A percentile compares a stretch with the other conserved stretches of the same genome.
Evolutionary conservation across 768 basidiomycete genomes (phyloP).

Genomic region (Tylopilus sp.): DNA sequence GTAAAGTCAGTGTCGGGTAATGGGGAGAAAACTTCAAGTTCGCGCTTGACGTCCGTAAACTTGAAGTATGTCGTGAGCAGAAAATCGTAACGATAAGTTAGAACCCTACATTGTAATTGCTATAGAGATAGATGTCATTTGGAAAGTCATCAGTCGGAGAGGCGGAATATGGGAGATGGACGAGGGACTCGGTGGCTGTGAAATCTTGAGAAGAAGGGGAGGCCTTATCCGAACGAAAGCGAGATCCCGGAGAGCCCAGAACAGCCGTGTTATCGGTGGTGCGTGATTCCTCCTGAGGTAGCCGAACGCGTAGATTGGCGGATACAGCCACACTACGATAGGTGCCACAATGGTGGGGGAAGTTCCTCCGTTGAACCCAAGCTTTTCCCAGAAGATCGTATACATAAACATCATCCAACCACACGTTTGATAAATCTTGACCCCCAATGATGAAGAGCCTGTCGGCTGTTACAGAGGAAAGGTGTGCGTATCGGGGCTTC

Average conservation of each 20-base stretch:
- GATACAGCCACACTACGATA: slow-evolving; percentile 93
- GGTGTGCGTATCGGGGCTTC: slow-evolving; percentile 89
- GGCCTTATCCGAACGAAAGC: slow-evolving; percentile 51
- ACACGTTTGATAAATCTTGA: slow-evolving; percentile 89
- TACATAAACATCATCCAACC: slow-evolving; percentile 91
- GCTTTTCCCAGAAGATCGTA: slow-evolving; percentile 70
- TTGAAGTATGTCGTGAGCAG: slow-evolving; percentile 29
- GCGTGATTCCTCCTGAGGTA: slow-evolving; percentile 59
- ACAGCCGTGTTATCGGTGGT: slow-evolving; percentile 38
- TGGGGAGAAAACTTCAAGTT: slow-evolving; percentile 89
- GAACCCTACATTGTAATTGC: slow-evolving; percentile 85
- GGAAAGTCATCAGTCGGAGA: slow-evolving; percentile 70
- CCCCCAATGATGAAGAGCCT: slow-evolving; percentile 91
- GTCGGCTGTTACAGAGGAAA: slow-evolving; percentile 83
- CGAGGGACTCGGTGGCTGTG: slow-evolving; percentile 56
- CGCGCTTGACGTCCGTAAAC: slow-evolving; percentile 95
- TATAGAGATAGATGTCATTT: slow-evolving; percentile 87
- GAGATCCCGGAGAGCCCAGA: slow-evolving; percentile 54
- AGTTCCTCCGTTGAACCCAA: slow-evolving; percentile 80
- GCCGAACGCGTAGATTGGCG: slow-evolving; percentile 61
- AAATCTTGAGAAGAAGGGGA: slow-evolving; percentile 41
- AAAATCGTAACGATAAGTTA: not conserved
- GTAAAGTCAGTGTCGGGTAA: slow-evolving; percentile 71
- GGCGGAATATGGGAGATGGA: slow-evolving; percentile 76
- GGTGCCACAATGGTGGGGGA: slow-evolving; percentile 92